phyloP scores from a whole-genome alignment of 2,329 filamentous ascomycete species.

The Colletotrichum musicola region DNA sequence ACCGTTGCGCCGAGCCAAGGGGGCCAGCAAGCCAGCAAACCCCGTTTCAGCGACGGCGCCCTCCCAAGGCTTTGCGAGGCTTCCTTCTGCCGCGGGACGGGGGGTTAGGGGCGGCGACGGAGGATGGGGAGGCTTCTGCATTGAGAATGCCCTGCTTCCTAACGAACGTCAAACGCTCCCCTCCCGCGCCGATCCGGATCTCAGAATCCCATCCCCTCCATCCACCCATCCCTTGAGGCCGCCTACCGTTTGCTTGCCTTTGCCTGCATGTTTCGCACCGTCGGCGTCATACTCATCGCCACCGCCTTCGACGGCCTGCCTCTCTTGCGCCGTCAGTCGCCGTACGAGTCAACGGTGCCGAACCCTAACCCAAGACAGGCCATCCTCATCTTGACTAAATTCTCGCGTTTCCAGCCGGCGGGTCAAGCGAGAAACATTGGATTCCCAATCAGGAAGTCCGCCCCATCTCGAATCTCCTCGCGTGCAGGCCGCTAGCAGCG shows the following conservation, averaged over 20 bases:
- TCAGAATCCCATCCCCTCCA: neutral
- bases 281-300: neutral
- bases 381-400: slow-evolving; percentile 19
- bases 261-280: neutral
- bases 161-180: slow-evolving; percentile 32
- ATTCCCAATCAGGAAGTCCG: slow-evolving; percentile 34
- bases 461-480: slow-evolving; percentile 33
- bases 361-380: neutral
- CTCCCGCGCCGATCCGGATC: slow-evolving; percentile 12
- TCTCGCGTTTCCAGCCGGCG: slow-evolving; percentile 20
- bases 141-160: slow-evolving; percentile 21
- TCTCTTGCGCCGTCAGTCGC: neutral
- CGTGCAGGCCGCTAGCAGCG: slow-evolving; percentile 31
- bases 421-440: slow-evolving; percentile 37
- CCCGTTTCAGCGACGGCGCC: slow-evolving; percentile 20
- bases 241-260: neutral
- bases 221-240: neutral
- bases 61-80: slow-evolving; percentile 3
- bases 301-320: neutral
- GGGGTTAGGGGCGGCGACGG: neutral
- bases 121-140: slow-evolving; percentile 2
- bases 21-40: neutral
- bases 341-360: slow-evolving; percentile 20
- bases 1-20: slow-evolving; percentile 21
- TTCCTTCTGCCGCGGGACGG: slow-evolving; percentile 17